A percentile compares a stretch with the other conserved stretches of the same genome.
phyloP scores from a whole-genome alignment of 768 basidiomycete genomes.

The Mycena amicta region DNA sequence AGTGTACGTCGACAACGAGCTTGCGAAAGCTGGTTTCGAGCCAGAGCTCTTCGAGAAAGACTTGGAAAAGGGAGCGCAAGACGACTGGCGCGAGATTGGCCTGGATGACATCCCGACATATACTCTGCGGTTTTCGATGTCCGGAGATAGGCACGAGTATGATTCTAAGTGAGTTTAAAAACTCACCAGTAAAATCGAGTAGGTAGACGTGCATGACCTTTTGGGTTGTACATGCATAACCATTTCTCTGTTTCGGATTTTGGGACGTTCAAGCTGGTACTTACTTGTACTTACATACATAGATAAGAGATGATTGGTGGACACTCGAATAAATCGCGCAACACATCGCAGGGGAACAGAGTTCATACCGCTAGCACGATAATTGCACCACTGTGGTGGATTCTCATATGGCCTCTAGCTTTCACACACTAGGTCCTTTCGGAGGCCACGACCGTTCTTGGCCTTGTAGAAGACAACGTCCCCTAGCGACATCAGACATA shows the following conservation, averaged over 20 bases:
- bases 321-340: constrained; percentile 15
- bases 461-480: no score
- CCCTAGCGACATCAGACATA: no score
- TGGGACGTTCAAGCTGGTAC: background rate
- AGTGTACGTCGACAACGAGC: constrained; percentile 24
- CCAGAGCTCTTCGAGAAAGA: constrained; percentile 23
- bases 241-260: background rate
- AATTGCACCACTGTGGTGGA: no score
- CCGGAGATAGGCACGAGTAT: background rate
- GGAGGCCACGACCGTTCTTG: no score
- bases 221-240: background rate
- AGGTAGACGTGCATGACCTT: background rate
- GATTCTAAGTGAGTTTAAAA: background rate
- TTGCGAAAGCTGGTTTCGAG: constrained; percentile 22
- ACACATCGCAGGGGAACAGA: no score
- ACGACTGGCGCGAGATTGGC: constrained; percentile 22
- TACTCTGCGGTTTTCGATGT: constrained; percentile 15
- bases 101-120: constrained; percentile 21
- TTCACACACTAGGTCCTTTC: no score
- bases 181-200: no score
- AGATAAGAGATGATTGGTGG: background rate
- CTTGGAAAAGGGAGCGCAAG: constrained; percentile 11
- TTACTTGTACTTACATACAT: background rate
- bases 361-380: no score
- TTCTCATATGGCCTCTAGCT: no score